Conservation (phyloP, 176 grass and related monocot genomes). For the Triticum turgidum region DNA sequence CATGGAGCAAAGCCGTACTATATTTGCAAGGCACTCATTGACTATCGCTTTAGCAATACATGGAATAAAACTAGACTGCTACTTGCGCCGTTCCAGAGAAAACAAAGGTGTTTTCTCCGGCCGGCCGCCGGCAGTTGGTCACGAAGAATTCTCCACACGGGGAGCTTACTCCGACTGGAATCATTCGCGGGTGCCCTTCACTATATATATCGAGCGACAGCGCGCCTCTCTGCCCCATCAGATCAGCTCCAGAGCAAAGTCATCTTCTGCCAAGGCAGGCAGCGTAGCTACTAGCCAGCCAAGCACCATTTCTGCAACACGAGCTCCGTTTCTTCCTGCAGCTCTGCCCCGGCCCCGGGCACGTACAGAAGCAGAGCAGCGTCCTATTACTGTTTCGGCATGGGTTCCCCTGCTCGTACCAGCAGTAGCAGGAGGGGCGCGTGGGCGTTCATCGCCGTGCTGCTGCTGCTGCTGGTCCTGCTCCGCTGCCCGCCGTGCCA, state of each 20-base stretch:
- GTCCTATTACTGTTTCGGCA: background rate
- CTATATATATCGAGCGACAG: slow-evolving; percentile 24
- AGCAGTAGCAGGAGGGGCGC: background rate
- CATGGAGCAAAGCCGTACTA: background rate
- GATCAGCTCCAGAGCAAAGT: slow-evolving; percentile 2
- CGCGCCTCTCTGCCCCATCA: background rate
- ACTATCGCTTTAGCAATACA: background rate
- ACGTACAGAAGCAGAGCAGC: background rate
- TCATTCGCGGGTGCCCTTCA: background rate
- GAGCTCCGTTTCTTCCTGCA: background rate
- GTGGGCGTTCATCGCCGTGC: slow-evolving; percentile 2
- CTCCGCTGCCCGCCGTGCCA: slow-evolving; percentile 5
- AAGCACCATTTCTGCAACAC: background rate
- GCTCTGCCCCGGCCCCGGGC: background rate
- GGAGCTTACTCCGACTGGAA: background rate
- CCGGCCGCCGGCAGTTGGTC: background rate
- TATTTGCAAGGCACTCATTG: background rate
- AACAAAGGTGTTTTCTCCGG: background rate
- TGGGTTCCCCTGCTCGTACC: background rate
- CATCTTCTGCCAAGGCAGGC: background rate
- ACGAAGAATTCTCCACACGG: background rate
- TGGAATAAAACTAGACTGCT: background rate
- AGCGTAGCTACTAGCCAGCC: background rate
- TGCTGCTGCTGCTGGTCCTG: slow-evolving; percentile 44
- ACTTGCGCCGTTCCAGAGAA: background rate